phyloP scores from a whole-genome alignment of 2,329 filamentous ascomycete genomes.

The Aspergillus candidus region DNA sequence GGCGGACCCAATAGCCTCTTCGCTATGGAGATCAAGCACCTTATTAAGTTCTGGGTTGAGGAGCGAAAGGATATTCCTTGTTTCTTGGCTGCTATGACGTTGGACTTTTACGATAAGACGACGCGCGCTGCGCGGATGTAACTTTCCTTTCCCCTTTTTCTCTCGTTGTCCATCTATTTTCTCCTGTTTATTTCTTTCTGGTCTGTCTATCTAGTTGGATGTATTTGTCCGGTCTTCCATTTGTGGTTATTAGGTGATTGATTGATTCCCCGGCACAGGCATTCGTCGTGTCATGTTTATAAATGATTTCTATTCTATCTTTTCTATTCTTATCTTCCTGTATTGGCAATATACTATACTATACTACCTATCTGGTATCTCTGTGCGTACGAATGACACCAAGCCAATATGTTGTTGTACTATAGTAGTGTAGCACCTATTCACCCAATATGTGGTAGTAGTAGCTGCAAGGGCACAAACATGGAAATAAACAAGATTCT shows the following conservation, averaged over 20 bases:
- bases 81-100: conserved; percentile 80
- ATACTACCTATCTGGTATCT: too few species aligned
- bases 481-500: not conserved
- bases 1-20: conserved; percentile 84
- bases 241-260: conserved; percentile 2
- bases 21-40: conserved; percentile 72
- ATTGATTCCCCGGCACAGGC: conserved; percentile 25
- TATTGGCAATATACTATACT: too few species aligned
- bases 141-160: conserved; percentile 5
- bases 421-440: too few species aligned
- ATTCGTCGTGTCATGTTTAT: conserved; percentile 19
- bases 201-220: not conserved
- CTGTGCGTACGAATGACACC: too few species aligned
- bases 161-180: conserved; percentile 1
- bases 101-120: conserved; percentile 79
- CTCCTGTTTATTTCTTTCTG: conserved; percentile 2
- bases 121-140: conserved; percentile 36
- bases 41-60: conserved; percentile 94
- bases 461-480: too few species aligned
- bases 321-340: not conserved
- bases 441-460: too few species aligned
- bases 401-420: too few species aligned
- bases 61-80: conserved; percentile 90
- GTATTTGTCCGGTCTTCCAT: not conserved
- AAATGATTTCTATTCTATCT: not conserved